A percentile compares a stretch with the other conserved stretches of the same genome.
Evolutionary conservation across 1,284 basidiomycete genomes (phyloP).

Genomic region (Microbotryum silenes-acaulis): DNA sequence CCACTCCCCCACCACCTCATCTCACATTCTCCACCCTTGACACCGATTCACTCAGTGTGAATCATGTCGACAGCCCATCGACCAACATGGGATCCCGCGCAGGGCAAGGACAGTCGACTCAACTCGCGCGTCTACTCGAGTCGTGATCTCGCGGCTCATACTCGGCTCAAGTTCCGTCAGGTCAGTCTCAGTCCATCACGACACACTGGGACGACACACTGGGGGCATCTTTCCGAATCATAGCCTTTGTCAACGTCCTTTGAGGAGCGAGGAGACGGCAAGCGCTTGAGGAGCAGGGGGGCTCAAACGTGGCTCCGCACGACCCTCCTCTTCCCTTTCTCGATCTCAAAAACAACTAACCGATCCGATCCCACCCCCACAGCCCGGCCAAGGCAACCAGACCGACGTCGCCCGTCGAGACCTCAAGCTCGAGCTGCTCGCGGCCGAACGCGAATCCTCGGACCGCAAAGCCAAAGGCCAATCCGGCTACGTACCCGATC

Average conservation of each 20-base stretch:
- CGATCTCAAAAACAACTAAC: neutral
- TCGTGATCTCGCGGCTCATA: conserved; percentile 83
- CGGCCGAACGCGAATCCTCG: conserved; percentile 67
- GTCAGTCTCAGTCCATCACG: conserved; percentile 2
- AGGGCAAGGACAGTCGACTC: conserved; percentile 31
- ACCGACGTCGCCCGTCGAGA: conserved; percentile 68
- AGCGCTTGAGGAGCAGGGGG: neutral
- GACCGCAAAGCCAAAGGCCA: conserved; percentile 68
- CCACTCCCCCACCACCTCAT: no score
- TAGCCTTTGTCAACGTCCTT: no score
- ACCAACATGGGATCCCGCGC: conserved; percentile 37
- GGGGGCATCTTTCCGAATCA: no score
- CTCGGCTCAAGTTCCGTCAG: conserved; percentile 89
- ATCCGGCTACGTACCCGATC: conserved; percentile 36
- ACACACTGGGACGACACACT: no score
- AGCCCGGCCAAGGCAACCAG: conserved; percentile 35
- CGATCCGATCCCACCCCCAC: neutral
- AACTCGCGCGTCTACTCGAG: conserved; percentile 39
- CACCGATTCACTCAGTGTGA: neutral
- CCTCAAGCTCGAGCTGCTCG: conserved; percentile 67
- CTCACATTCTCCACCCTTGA: no score
- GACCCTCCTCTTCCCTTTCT: neutral
- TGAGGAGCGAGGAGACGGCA: no score
- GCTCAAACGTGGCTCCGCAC: neutral
- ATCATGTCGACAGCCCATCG: conserved; percentile 33